Base-by-base conservation (phyloP, 192 early-diverging fungal genomes). In the Martensiomyces pterosporus region DNA sequence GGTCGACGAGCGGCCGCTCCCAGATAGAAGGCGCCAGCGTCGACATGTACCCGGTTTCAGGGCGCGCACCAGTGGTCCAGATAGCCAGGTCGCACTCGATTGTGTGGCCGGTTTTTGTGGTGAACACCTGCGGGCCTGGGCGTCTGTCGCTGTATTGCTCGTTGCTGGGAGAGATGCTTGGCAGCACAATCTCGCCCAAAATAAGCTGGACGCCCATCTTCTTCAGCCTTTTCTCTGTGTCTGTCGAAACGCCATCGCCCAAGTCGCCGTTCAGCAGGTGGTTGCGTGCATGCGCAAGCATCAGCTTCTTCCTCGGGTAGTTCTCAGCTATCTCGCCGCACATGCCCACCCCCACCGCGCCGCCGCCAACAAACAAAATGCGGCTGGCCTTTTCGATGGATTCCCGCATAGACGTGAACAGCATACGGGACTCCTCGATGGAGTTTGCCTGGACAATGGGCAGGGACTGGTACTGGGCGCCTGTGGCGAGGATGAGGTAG, bases 401-500 rank as follows among this genome's bases (percentile, higher is more conserved):
- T 1, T 37, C 26, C 2, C 54, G 47, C 66, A 69, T 69, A 9
- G 51, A 24, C 4, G 62, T 59, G 26, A 70, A 64, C 38, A 69
- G 48, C 16, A 37, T 23, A 8, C 50, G 49, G 17, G 70, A 60
- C 19, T 75, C 70, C 2, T 51, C 43, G 0, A 62, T 64, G 5
- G 68, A 68, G 0, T 49, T 40, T 3, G 78, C 64, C 19, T 58
- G 39, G 14, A 75, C 79, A 17, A 83, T 75, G 17, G 65, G 65
- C 2, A 83, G 70, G 0, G 56, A 53, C 6, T 78, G 69, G 49
- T 84, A 77, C 16, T 45, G 47, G 14, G 79, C 68, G 1, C 87
- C 87, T 2, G 85, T 89, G 10, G 82, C 79, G 22, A 89, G 44
- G n/a, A 82, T 56, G 41, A 83, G 47, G 62, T 86, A 89, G 55